Percentiles rank a stretch among this genome's conserved stretches.
phyloP scores from a whole-genome alignment of 2,329 filamentous ascomycete species.

The Aspergillus pseudoviridinutans region DNA sequence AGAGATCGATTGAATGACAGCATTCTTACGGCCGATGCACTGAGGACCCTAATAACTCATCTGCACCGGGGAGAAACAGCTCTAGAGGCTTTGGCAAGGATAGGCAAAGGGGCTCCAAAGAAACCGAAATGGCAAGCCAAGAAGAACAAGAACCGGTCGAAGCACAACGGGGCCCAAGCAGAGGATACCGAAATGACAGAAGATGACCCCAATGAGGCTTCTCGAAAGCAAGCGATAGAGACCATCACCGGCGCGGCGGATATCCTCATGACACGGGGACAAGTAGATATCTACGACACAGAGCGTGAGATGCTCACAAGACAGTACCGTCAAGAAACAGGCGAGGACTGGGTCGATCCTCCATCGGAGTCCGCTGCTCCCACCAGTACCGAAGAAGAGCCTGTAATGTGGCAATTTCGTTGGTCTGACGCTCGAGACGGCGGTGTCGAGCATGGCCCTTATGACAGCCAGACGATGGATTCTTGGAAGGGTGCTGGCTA shows the following conservation, averaged over 20 bases:
- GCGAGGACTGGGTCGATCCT: conserved; percentile 73
- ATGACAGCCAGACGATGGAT: conserved; percentile 78
- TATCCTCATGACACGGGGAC: conserved; percentile 74
- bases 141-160: conserved; percentile 48
- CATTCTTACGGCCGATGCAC: conserved; percentile 66
- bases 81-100: conserved; percentile 77
- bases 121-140: conserved; percentile 62
- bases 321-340: conserved; percentile 79
- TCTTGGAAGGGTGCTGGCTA: conserved; percentile 91
- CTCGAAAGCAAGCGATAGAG: conserved; percentile 70
- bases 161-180: conserved; percentile 37
- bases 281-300: conserved; percentile 86
- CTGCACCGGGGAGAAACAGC: conserved; percentile 80
- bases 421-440: conserved; percentile 87
- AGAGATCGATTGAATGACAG: conserved; percentile 71
- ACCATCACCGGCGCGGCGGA: conserved; percentile 86
- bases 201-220: conserved; percentile 65
- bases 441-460: conserved; percentile 77
- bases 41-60: conserved; percentile 66
- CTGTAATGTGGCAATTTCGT: conserved; percentile 77
- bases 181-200: conserved; percentile 68
- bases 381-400: conserved; percentile 28
- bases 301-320: conserved; percentile 79
- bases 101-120: conserved; percentile 63
- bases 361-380: conserved; percentile 20